Conservation (phyloP, 1,139 yeast genomes). For the Kluyveromyces sp. region DNA sequence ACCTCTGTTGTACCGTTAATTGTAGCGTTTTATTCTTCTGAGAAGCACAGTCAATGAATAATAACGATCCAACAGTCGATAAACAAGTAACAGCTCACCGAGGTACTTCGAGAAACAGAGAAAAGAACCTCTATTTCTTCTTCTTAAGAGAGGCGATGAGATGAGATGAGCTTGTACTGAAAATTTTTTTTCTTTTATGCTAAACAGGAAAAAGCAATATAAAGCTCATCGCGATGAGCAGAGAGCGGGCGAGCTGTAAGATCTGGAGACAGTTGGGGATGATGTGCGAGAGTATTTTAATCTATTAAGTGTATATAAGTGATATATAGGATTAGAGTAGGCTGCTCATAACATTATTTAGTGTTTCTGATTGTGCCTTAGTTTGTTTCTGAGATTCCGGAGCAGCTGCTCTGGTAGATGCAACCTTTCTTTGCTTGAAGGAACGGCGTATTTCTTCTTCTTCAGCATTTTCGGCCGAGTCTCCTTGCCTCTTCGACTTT, state of each 20-base stretch:
- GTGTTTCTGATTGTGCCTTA: slow-evolving; percentile 34
- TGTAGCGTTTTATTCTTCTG: neutral
- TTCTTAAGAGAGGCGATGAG: slow-evolving; percentile 8
- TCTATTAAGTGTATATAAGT: neutral
- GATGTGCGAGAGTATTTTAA: slow-evolving; percentile 3
- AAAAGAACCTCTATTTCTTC: neutral
- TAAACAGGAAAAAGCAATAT: neutral
- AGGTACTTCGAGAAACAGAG: too few relatives aligned
- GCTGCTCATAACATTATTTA: slow-evolving; percentile 38
- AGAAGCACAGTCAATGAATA: too few relatives aligned
- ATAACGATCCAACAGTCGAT: too few relatives aligned
- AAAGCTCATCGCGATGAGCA: too few relatives aligned
- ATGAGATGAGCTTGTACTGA: slow-evolving; percentile 11
- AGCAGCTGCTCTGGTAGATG: slow-evolving; percentile 61
- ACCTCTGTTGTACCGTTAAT: neutral
- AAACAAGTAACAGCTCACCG: too few relatives aligned
- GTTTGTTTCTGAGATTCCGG: slow-evolving; percentile 38
- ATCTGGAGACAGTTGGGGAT: too few relatives aligned
- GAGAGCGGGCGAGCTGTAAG: too few relatives aligned
- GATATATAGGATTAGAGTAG: slow-evolving; percentile 23
- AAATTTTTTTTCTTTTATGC: slow-evolving; percentile 6
- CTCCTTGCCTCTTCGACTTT: slow-evolving; percentile 31
- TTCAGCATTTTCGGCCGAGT: slow-evolving; percentile 15
- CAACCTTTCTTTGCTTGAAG: slow-evolving; percentile 57
- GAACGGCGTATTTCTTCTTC: slow-evolving; percentile 32